These are phyloP conservation scores for Starmera pachycereana DNA, from an alignment of 805 yeast genomes.

Conservation along the genomic window DNA sequence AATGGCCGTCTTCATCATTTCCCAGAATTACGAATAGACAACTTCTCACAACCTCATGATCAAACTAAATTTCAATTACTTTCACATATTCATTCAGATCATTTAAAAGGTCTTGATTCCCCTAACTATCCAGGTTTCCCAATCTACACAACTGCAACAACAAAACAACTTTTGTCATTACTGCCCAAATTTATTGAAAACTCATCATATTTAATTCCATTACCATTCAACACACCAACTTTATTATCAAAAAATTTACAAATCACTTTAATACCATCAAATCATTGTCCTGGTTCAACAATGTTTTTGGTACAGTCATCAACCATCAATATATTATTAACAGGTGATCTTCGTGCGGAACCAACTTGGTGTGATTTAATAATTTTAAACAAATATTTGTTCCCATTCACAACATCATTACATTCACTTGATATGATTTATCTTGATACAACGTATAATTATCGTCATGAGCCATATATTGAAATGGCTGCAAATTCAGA, in stretches of 20 bases:
- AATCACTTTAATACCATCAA: slow-evolving; percentile 35
- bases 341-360: slow-evolving; percentile 54
- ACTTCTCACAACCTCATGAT: slow-evolving; percentile 11
- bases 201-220: slow-evolving; percentile 9
- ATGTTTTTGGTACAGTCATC: slow-evolving; percentile 38
- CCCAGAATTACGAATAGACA: slow-evolving; percentile 16
- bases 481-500: slow-evolving; percentile 30
- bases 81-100: slow-evolving; percentile 49
- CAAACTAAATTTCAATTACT: slow-evolving; percentile 23
- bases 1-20: background rate
- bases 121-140: slow-evolving; percentile 25
- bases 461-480: slow-evolving; percentile 38
- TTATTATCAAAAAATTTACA: slow-evolving; percentile 16
- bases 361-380: slow-evolving; percentile 35
- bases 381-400: slow-evolving; percentile 27
- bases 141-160: slow-evolving; percentile 38
- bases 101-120: slow-evolving; percentile 35
- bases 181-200: slow-evolving; percentile 4
- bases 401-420: slow-evolving; percentile 29
- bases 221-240: slow-evolving; percentile 11
- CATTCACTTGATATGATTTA: slow-evolving; percentile 34
- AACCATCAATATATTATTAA: slow-evolving; percentile 29
- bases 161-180: slow-evolving; percentile 16
- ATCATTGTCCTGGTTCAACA: slow-evolving; percentile 53
- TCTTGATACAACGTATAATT: slow-evolving; percentile 43